Evolutionary conservation across 805 yeast species (phyloP).

Genomic region (Ogataea degrootiae): DNA sequence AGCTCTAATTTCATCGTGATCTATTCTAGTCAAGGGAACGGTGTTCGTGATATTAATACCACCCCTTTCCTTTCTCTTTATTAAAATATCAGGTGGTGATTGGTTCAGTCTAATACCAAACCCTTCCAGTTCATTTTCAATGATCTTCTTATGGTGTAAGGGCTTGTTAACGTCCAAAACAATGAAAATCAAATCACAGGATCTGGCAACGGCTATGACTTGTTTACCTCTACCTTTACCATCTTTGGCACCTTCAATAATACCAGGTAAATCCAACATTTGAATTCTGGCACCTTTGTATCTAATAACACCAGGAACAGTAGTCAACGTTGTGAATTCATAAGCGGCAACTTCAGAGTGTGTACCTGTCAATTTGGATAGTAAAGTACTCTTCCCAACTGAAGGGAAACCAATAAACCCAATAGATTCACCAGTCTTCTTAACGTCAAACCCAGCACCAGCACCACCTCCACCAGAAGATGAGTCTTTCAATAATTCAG

Average conservation of each 20-base stretch:
- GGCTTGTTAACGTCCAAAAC: slow-evolving; percentile 97
- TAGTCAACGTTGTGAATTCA: slow-evolving; percentile 95
- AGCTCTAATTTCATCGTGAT: slow-evolving; percentile 89
- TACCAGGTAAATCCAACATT: slow-evolving; percentile 89
- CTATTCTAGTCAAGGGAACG: slow-evolving; percentile 86
- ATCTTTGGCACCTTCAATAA: slow-evolving; percentile 86
- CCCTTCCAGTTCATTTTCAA: slow-evolving; percentile 94
- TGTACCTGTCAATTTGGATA: slow-evolving; percentile 88
- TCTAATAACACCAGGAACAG: slow-evolving; percentile 95
- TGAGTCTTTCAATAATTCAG: slow-evolving; percentile 77
- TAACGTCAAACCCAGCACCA: slow-evolving; percentile 95
- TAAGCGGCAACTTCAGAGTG: slow-evolving; percentile 97
- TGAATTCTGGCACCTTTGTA: slow-evolving; percentile 97
- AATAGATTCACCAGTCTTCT: slow-evolving; percentile 96
- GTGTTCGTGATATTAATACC: slow-evolving; percentile 93
- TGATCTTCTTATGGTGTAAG: slow-evolving; percentile 85
- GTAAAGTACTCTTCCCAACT: slow-evolving; percentile 83
- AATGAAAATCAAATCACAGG: slow-evolving; percentile 88
- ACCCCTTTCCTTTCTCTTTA: slow-evolving; percentile 92
- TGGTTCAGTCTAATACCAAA: slow-evolving; percentile 94
- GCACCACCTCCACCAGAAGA: slow-evolving; percentile 82
- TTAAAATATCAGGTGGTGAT: slow-evolving; percentile 85
- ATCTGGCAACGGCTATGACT: slow-evolving; percentile 98
- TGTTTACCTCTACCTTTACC: slow-evolving; percentile 93
- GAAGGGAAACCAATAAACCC: slow-evolving; percentile 99